These are phyloP conservation scores for Viola odorata DNA, from an alignment of 345 rosid species.

Conservation along the genomic window DNA sequence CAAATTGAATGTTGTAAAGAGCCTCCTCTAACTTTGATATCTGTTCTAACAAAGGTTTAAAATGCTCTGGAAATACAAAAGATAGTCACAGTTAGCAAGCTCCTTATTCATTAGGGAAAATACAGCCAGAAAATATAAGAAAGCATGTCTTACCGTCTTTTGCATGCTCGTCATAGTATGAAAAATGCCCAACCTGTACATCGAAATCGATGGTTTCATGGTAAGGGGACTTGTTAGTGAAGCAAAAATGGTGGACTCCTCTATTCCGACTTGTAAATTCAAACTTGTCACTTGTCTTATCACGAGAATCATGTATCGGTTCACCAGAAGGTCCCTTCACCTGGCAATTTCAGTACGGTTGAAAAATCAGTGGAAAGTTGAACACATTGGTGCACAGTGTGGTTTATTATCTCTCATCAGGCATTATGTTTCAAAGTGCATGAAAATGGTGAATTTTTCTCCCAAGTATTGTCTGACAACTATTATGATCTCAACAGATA, in stretches of 20 bases:
- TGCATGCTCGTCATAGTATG: constrained; percentile 61
- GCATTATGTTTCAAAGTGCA: too few relatives aligned
- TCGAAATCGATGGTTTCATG: constrained; percentile 69
- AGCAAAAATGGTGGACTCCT: constrained; percentile 67
- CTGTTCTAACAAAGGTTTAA: constrained; percentile 57
- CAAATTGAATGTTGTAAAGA: constrained; percentile 63
- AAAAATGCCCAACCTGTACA: constrained; percentile 56
- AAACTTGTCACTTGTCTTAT: constrained; percentile 60
- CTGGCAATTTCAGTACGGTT: constrained; percentile 26
- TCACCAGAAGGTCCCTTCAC: constrained; percentile 60
- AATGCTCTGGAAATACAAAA: constrained; percentile 47
- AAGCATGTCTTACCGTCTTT: constrained; percentile 46
- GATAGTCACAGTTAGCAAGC: neutral
- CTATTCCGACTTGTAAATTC: constrained; percentile 52
- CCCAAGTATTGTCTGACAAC: too few relatives aligned
- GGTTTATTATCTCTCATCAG: too few relatives aligned
- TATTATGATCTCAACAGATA: too few relatives aligned
- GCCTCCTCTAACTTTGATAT: constrained; percentile 62
- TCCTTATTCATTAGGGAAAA: neutral
- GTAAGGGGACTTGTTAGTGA: constrained; percentile 66
- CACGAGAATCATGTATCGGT: constrained; percentile 52
- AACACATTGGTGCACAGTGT: too few relatives aligned
- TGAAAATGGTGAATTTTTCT: too few relatives aligned
- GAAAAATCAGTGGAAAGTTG: neutral
- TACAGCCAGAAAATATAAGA: neutral